phyloP scores from a whole-genome alignment of 352 stramenopile genomes.

The Phytophthora podocarpi region DNA sequence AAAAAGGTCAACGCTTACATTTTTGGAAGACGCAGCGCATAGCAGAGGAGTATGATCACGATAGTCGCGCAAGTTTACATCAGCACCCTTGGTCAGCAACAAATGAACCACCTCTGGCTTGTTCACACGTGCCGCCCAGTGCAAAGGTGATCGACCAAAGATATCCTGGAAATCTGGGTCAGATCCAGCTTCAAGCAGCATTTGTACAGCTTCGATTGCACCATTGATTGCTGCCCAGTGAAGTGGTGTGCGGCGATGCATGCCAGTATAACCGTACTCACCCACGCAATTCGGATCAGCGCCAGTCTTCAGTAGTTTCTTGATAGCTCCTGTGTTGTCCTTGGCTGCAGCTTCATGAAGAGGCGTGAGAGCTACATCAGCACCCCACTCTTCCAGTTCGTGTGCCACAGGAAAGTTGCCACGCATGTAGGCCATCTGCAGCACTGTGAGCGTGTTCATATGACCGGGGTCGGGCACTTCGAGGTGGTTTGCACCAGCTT shows the following conservation, averaged over 20 bases:
- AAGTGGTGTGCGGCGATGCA: slow-evolving; percentile 72
- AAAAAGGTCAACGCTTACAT: slow-evolving; percentile 58
- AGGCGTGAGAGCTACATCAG: slow-evolving; percentile 71
- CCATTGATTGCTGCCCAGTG: slow-evolving; percentile 78
- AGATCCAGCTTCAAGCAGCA: slow-evolving; percentile 58
- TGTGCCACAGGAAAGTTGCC: slow-evolving; percentile 67
- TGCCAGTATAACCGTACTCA: slow-evolving; percentile 68
- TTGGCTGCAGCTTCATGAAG: slow-evolving; percentile 67
- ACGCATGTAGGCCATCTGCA: slow-evolving; percentile 70
- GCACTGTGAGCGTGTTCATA: slow-evolving; percentile 74
- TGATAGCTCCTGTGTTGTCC: slow-evolving; percentile 41
- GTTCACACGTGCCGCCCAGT: slow-evolving; percentile 72
- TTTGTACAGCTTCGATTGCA: slow-evolving; percentile 37
- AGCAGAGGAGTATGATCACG: slow-evolving; percentile 67
- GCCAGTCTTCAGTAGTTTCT: slow-evolving; percentile 50
- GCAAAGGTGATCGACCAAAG: slow-evolving; percentile 60
- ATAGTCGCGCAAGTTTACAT: slow-evolving; percentile 63
- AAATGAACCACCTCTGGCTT: slow-evolving; percentile 51
- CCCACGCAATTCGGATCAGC: slow-evolving; percentile 71
- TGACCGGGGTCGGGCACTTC: slow-evolving; percentile 66
- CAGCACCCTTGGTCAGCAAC: slow-evolving; percentile 53
- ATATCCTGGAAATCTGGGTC: slow-evolving; percentile 78
- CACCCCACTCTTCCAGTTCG: slow-evolving; percentile 74
- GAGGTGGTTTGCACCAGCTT: slow-evolving; percentile 71
- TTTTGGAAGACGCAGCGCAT: slow-evolving; percentile 61